These are phyloP conservation scores for Macrophomina pseudophaseolina DNA, from an alignment of 2,329 filamentous ascomycete genomes.

Conservation along the genomic window DNA sequence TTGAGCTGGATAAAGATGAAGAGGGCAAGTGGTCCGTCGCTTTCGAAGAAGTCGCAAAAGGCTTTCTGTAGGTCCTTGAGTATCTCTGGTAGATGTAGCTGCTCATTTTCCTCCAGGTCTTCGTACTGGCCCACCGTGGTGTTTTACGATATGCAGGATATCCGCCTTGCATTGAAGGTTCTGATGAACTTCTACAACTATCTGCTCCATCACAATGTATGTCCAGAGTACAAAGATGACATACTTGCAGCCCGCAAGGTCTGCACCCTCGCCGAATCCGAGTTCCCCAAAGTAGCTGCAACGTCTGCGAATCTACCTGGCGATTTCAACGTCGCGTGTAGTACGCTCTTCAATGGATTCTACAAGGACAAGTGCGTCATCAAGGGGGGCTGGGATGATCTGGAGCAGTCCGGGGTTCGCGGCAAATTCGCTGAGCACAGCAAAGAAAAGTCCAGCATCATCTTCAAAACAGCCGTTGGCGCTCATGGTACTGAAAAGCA, in stretches of 20 bases:
- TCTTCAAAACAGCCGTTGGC: slow-evolving; percentile 57
- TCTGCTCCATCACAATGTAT: slow-evolving; percentile 81
- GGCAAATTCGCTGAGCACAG: slow-evolving; percentile 32
- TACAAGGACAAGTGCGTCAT: slow-evolving; percentile 51
- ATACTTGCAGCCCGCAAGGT: slow-evolving; percentile 68
- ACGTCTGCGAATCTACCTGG: slow-evolving; percentile 68
- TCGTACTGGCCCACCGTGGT: slow-evolving; percentile 61
- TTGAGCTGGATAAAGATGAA: slow-evolving; percentile 55
- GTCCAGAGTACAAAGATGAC: slow-evolving; percentile 75
- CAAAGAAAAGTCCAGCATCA: slow-evolving; percentile 53
- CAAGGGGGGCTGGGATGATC: slow-evolving; percentile 48
- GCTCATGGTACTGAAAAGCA: slow-evolving; percentile 51
- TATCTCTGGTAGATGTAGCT: not conserved
- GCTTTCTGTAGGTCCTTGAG: slow-evolving; percentile 69
- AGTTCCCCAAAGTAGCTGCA: slow-evolving; percentile 66
- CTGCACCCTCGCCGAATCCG: slow-evolving; percentile 69
- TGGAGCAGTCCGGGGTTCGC: slow-evolving; percentile 19
- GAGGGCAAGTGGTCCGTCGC: slow-evolving; percentile 74
- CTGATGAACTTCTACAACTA: slow-evolving; percentile 90
- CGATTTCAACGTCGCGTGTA: slow-evolving; percentile 78
- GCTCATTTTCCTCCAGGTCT: slow-evolving; percentile 54
- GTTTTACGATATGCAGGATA: slow-evolving; percentile 54
- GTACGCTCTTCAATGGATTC: slow-evolving; percentile 67
- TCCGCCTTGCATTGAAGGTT: slow-evolving; percentile 68
- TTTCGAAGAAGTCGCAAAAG: slow-evolving; percentile 76